Percentiles rank a stretch among this genome's conserved stretches.
Conservation (phyloP, 108 stramenopile species). For the Discostella stelligeroides region DNA sequence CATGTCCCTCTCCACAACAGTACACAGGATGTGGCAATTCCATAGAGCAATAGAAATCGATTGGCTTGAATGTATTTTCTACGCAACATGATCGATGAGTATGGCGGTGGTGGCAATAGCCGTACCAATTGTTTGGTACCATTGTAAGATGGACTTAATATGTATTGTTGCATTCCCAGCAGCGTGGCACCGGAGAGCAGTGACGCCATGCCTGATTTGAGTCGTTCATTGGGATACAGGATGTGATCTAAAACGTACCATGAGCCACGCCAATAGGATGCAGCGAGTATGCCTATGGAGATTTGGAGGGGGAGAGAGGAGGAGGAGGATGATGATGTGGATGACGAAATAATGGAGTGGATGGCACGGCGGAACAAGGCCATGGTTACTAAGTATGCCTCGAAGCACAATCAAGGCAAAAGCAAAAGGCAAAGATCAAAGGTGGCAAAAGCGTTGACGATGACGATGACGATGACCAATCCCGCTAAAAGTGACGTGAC, state of each 20-base stretch:
- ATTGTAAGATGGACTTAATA: conserved; percentile 42
- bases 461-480: no score
- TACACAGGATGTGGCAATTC: conserved; percentile 57
- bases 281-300: conserved; percentile 31
- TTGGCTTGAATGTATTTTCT: conserved; percentile 25
- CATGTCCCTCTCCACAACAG: conserved; percentile 76
- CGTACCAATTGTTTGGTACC: conserved; percentile 27
- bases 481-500: no score
- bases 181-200: conserved; percentile 42
- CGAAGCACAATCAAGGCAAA: no score
- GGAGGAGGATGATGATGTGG: neutral
- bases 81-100: neutral
- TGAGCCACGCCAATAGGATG: conserved; percentile 63
- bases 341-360: neutral
- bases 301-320: conserved; percentile 35
- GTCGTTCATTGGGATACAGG: conserved; percentile 56
- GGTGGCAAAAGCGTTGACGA: no score
- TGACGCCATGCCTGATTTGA: conserved; percentile 34
- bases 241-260: conserved; percentile 77
- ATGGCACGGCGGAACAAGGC: neutral
- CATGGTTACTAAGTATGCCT: no score
- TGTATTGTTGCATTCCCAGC: conserved; percentile 53
- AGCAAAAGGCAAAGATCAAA: no score
- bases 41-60: conserved; percentile 62
- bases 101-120: conserved; percentile 20